These are phyloP conservation scores for Neoboletus magnificus DNA, from an alignment of 768 basidiomycete species.

Conservation along the genomic window DNA sequence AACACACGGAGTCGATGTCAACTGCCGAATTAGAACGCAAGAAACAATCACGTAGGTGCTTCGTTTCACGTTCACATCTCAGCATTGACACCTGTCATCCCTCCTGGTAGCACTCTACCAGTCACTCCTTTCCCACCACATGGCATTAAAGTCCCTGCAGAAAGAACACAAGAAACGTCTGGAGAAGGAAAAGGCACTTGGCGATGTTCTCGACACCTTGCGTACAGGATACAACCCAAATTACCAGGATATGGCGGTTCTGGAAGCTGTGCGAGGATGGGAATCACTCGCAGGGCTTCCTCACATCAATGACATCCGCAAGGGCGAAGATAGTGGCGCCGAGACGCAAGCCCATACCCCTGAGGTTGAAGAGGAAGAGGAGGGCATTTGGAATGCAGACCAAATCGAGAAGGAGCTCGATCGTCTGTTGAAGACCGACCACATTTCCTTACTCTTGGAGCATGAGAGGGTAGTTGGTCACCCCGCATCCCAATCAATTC, in stretches of 20 bases:
- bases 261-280: conserved; percentile 95
- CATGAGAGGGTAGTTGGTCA: conserved; percentile 68
- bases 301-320: conserved; percentile 66
- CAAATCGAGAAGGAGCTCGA: conserved; percentile 59
- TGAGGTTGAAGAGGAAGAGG: conserved; percentile 42
- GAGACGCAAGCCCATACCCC: conserved; percentile 23
- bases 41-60: conserved; percentile 75
- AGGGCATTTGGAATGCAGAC: conserved; percentile 58
- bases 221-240: conserved; percentile 93
- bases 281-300: conserved; percentile 69
- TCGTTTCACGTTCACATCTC: not conserved
- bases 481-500: conserved; percentile 44
- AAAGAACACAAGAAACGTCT: conserved; percentile 68
- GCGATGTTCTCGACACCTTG: conserved; percentile 78
- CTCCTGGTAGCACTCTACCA: conserved; percentile 67
- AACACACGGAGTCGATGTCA: conserved; percentile 73
- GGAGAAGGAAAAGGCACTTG: conserved; percentile 72
- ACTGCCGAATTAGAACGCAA: conserved; percentile 80
- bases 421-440: conserved; percentile 58
- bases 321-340: conserved; percentile 40
- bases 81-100: not conserved
- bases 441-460: conserved; percentile 69
- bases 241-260: conserved; percentile 98
- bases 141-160: conserved; percentile 74
- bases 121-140: conserved; percentile 67